phyloP scores from a whole-genome alignment of 441 rosid species.

The Eutrema salsugineum region DNA sequence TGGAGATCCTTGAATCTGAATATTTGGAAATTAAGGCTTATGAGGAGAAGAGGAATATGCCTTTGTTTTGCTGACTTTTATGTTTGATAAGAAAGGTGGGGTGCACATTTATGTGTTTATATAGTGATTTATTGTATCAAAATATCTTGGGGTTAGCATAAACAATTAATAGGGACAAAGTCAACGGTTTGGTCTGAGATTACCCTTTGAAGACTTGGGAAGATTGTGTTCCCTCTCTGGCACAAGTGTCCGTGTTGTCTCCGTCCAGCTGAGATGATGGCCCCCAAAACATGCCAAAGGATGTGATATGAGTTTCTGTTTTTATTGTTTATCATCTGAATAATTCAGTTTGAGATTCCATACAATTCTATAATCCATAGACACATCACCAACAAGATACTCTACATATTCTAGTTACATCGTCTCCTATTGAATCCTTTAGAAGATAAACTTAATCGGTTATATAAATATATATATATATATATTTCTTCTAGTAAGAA shows the following conservation, averaged over 20 bases:
- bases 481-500: too few species aligned
- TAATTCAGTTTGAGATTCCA: conserved; percentile 24
- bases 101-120: conserved; percentile 22
- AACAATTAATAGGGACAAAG: conserved; percentile 16
- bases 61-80: conserved; percentile 22
- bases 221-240: conserved; percentile 34
- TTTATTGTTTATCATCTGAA: conserved; percentile 9
- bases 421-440: background rate
- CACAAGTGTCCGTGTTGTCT: conserved; percentile 25
- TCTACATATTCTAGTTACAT: background rate
- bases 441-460: background rate
- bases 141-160: conserved; percentile 6
- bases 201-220: conserved; percentile 37
- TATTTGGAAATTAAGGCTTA: background rate
- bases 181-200: conserved; percentile 29
- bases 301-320: conserved; percentile 10
- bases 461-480: too few species aligned
- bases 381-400: conserved; percentile 5
- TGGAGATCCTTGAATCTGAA: conserved; percentile 18
- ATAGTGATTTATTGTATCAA: conserved; percentile 19
- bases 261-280: conserved; percentile 20
- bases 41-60: conserved; percentile 19
- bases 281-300: conserved; percentile 31
- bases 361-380: conserved; percentile 9
- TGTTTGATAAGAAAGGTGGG: conserved; percentile 23